Evolutionary conservation across 371 early-diverging fungal genomes (phyloP).

Genomic region (Mucor sp.): DNA sequence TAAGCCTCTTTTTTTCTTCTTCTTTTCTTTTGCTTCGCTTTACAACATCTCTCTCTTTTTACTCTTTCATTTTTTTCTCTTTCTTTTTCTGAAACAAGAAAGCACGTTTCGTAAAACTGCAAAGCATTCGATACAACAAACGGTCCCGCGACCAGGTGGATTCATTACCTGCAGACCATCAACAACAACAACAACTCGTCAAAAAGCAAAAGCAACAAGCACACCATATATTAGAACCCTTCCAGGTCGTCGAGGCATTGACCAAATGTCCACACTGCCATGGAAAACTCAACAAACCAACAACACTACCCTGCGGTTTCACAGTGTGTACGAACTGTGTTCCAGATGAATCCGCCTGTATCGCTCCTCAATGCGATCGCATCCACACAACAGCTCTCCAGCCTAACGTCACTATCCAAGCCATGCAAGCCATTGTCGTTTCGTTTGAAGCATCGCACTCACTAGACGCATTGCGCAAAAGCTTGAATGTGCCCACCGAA

Average conservation of each 20-base stretch:
- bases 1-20: not conserved
- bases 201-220: constrained; percentile 12
- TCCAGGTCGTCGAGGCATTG: not conserved
- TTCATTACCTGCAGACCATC: constrained; percentile 8
- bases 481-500: constrained; percentile 43
- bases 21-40: not conserved
- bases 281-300: constrained; percentile 24
- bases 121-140: constrained; percentile 12
- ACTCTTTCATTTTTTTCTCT: constrained; percentile 8
- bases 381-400: constrained; percentile 13
- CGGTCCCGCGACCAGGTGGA: constrained; percentile 23
- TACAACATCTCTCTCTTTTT: not conserved
- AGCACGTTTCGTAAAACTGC: constrained; percentile 11
- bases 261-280: constrained; percentile 22
- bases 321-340: constrained; percentile 42
- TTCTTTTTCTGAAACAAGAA: not conserved
- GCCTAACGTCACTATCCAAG: constrained; percentile 22
- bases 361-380: constrained; percentile 14
- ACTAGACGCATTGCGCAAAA: constrained; percentile 1
- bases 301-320: constrained; percentile 54
- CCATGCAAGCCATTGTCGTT: constrained; percentile 12
- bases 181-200: no score
- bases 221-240: not conserved
- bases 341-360: constrained; percentile 3
- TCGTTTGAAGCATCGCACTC: not conserved